These are phyloP conservation scores for Penicillium sp. DNA, from an alignment of 2,329 filamentous ascomycete genomes.

Conservation along the genomic window DNA sequence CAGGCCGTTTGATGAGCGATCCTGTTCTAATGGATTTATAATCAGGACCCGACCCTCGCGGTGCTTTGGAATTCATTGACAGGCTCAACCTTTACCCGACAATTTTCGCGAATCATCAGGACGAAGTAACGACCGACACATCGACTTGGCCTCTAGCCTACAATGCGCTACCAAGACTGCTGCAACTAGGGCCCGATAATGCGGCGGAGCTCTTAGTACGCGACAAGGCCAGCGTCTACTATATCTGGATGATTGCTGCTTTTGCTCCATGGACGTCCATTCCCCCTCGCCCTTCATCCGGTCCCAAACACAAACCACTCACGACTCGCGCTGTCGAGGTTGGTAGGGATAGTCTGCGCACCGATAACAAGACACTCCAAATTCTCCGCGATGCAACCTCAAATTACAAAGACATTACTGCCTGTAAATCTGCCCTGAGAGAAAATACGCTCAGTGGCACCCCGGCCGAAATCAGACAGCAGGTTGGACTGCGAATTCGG, in stretches of 20 bases:
- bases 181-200: constrained; percentile 28
- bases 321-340: constrained; percentile 63
- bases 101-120: constrained; percentile 43
- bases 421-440: constrained; percentile 51
- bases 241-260: constrained; percentile 75
- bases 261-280: constrained; percentile 70
- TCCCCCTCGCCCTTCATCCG: constrained; percentile 37
- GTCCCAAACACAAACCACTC: constrained; percentile 51
- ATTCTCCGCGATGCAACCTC: constrained; percentile 65
- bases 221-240: constrained; percentile 65
- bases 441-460: constrained; percentile 27
- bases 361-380: constrained; percentile 72
- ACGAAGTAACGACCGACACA: constrained; percentile 58
- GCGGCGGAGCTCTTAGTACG: constrained; percentile 55
- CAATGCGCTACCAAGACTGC: constrained; percentile 58
- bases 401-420: constrained; percentile 64
- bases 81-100: constrained; percentile 39
- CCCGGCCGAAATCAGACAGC: constrained; percentile 36
- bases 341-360: constrained; percentile 74
- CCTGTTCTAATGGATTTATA: neutral
- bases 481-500: constrained; percentile 36
- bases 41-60: constrained; percentile 39
- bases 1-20: neutral
- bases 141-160: constrained; percentile 65
- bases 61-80: constrained; percentile 41